Percentiles rank a stretch among this genome's conserved stretches.
Conservation (phyloP, 2,329 filamentous ascomycete species). For the Chalaropsis thielavioides region DNA sequence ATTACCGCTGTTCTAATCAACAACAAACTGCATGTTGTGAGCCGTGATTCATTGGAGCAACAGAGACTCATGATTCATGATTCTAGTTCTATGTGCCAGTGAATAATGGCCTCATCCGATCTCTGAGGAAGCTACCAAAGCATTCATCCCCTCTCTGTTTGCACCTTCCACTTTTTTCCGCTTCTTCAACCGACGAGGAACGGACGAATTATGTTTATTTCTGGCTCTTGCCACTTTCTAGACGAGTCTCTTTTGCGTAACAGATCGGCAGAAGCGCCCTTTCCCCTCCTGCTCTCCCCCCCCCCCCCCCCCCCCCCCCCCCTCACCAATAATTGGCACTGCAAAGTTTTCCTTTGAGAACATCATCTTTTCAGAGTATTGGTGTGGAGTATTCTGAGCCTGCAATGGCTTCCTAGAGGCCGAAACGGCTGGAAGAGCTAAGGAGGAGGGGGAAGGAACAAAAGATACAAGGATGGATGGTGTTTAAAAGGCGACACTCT, state of each 20-base stretch:
- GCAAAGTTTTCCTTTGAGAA: not conserved
- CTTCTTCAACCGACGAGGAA: not conserved
- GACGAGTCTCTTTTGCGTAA: not conserved
- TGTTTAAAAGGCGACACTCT: not conserved
- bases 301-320: not conserved
- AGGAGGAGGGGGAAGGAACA: not conserved
- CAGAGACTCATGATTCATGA: no score
- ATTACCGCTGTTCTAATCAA: no score
- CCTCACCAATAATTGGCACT: not conserved
- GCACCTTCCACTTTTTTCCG: not conserved
- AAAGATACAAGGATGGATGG: not conserved
- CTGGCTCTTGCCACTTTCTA: not conserved
- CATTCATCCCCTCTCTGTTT: not conserved
- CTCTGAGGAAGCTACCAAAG: not conserved
- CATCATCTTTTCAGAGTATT: not conserved
- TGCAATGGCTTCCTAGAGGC: constrained; percentile 2
- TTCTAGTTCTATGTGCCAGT: not conserved
- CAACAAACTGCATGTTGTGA: no score
- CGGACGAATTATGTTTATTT: not conserved
- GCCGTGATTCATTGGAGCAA: no score
- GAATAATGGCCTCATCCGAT: not conserved
- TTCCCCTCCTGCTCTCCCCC: not conserved
- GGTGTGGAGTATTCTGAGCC: not conserved
- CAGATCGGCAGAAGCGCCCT: not conserved
- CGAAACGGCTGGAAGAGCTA: not conserved